These are phyloP conservation scores for Pilobolus umbonatus DNA, from an alignment of 192 early-diverging fungal genomes.

Conservation along the genomic window DNA sequence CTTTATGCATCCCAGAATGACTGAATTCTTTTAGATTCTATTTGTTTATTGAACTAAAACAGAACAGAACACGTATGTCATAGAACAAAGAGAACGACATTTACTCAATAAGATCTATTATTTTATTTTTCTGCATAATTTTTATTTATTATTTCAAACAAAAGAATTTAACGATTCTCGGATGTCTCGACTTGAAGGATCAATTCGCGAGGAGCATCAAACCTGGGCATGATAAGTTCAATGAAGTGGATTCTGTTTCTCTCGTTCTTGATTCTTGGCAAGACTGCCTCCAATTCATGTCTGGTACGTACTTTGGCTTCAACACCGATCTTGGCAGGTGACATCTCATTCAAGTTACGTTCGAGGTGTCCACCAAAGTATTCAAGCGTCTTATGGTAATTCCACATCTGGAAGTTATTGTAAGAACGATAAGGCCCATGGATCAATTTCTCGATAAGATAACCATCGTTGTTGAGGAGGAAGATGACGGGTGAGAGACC, in stretches of 20 bases:
- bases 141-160: background rate
- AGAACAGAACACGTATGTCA: too few relatives aligned
- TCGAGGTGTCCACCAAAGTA: constrained; percentile 36
- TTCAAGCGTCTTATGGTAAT: constrained; percentile 41
- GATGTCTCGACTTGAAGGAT: constrained; percentile 22
- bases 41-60: too few relatives aligned
- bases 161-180: constrained; percentile 18
- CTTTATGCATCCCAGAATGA: too few relatives aligned
- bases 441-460: constrained; percentile 45
- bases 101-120: too few relatives aligned
- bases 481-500: constrained; percentile 45
- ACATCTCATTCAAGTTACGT: constrained; percentile 16
- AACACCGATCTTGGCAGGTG: constrained; percentile 28
- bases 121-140: constrained; percentile 1
- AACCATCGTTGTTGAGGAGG: constrained; percentile 50
- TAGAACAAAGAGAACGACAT: too few relatives aligned
- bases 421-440: constrained; percentile 41
- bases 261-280: constrained; percentile 24
- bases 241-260: constrained; percentile 39
- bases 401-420: constrained; percentile 48
- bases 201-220: constrained; percentile 44
- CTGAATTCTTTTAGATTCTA: too few relatives aligned
- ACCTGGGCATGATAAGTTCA: constrained; percentile 43
- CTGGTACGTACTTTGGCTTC: constrained; percentile 23
- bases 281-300: constrained; percentile 36